phyloP scores from a whole-genome alignment of 2,329 filamentous ascomycete species.

The Clonostachys byssicola region DNA sequence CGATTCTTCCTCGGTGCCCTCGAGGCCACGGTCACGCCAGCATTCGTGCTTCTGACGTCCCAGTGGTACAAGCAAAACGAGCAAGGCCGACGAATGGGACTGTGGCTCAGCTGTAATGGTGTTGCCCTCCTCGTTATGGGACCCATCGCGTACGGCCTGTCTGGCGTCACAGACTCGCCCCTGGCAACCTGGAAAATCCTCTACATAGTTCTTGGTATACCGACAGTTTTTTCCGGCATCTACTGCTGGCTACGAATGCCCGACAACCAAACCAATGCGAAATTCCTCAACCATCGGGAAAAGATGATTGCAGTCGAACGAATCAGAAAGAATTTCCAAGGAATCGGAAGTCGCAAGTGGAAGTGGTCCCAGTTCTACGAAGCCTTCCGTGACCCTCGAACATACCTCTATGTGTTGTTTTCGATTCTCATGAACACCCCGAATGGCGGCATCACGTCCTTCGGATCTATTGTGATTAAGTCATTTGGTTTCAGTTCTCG shows the following conservation, averaged over 20 bases:
- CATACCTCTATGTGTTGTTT: conserved; percentile 29
- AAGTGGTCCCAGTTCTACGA: conserved; percentile 29
- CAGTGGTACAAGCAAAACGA: conserved; percentile 21
- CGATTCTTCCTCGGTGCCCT: conserved; percentile 15
- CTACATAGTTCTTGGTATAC: conserved; percentile 19
- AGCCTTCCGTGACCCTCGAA: conserved; percentile 25
- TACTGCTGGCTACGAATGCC: conserved; percentile 43
- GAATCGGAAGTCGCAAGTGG: conserved; percentile 24
- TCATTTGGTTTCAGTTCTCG: conserved; percentile 51
- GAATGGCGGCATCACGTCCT: conserved; percentile 50
- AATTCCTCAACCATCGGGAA: conserved; percentile 49
- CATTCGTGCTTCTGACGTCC: conserved; percentile 14
- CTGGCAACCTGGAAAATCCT: conserved; percentile 12
- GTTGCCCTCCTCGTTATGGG: conserved; percentile 9
- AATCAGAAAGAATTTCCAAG: conserved; percentile 40
- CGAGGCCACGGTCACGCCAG: conserved; percentile 15
- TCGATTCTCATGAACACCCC: conserved; percentile 44
- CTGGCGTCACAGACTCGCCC: conserved; percentile 4
- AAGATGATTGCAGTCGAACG: conserved; percentile 54
- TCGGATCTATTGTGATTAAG: conserved; percentile 51
- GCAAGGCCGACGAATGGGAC: conserved; percentile 19
- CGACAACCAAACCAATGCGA: conserved; percentile 55
- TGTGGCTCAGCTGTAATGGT: conserved; percentile 13
- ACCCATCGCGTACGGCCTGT: conserved; percentile 13
- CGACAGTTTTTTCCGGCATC: conserved; percentile 11